Base-by-base conservation (phyloP, 1,284 basidiomycete species). In the Fistulina hepatica region DNA sequence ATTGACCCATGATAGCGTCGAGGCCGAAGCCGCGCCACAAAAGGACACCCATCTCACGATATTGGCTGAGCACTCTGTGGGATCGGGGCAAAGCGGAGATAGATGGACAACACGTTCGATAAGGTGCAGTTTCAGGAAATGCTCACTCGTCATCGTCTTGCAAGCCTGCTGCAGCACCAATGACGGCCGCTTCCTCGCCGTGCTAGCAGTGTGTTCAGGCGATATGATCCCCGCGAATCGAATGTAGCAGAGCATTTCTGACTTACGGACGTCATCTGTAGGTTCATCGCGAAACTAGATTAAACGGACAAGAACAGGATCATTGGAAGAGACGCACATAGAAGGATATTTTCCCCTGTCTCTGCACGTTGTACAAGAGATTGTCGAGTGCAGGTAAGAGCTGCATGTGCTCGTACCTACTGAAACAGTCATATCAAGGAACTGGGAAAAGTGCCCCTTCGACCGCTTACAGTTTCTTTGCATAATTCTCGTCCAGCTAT, bases 311-410 rank as follows among this genome's bases (percentile, higher is more conserved):
- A 12, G 22, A 13, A 12, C 22, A 11, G 21, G 17, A n/a, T 4
- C 4, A 16, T 12, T 13, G 37, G 31, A 35, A 33, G 33, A 36
- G 21, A 65, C 78, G 52, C 52, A 90, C 89, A 59, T 93, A 93
- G 61, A 95, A 95, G 5, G 85, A 88, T 50, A 93, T 91, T 53
- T 92, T 88, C 20, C 91, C 91, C 59, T 95, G 91, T 12, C 91
- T 73, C 56, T 95, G 91, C 3, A 92, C 77, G 52, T 92, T 93
- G 61, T 92, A 89, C 15, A 95, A 67, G 19, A 93, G 67, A 46
- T 81, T 91, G 60, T 95, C 91, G 52, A 94, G 66, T 23, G 79
- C 76, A 0, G 91, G 91, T 27, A 94, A 65, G 16, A 91, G 67
- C 23, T 77, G 73, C 88, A 92, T 92, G 41, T 78, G 68, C 56